A percentile compares a stretch with the other conserved stretches of the same genome.
Conservation (phyloP, 2,329 filamentous ascomycete species). For the Orbilia javanica region DNA sequence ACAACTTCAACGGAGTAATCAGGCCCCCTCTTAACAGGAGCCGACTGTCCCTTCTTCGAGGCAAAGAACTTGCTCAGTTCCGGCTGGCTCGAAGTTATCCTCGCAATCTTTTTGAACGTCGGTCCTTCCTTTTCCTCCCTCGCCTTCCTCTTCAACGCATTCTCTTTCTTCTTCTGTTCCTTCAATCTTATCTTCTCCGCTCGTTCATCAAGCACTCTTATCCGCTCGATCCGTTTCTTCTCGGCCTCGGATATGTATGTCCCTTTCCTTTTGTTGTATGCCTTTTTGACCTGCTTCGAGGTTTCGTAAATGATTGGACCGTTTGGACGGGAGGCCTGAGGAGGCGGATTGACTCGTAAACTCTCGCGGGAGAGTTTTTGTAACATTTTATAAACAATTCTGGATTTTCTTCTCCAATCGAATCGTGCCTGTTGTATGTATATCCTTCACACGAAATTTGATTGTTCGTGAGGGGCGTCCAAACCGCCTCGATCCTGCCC, state of each 20-base stretch:
- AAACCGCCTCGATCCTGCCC: not conserved
- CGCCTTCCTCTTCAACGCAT: conserved; percentile 49
- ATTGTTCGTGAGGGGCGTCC: not conserved
- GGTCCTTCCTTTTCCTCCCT: conserved; percentile 57
- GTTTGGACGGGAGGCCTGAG: not conserved
- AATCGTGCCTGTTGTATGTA: too few relatives aligned
- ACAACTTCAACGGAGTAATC: not conserved
- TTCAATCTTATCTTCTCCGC: conserved; percentile 50
- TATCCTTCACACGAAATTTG: too few relatives aligned
- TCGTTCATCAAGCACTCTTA: conserved; percentile 44
- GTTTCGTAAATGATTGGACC: conserved; percentile 50
- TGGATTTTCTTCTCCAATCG: too few relatives aligned
- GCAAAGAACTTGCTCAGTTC: conserved; percentile 53
- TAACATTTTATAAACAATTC: conserved; percentile 25
- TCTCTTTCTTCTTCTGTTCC: conserved; percentile 54
- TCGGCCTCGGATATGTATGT: conserved; percentile 45
- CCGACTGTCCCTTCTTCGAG: conserved; percentile 34
- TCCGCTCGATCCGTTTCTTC: conserved; percentile 35
- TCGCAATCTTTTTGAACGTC: conserved; percentile 32
- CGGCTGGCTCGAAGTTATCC: conserved; percentile 53
- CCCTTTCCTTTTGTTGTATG: conserved; percentile 35
- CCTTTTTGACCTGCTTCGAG: conserved; percentile 54
- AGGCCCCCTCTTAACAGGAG: conserved; percentile 20
- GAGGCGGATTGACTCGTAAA: conserved; percentile 26
- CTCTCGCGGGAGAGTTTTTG: conserved; percentile 50